Evolutionary conservation across 495 filamentous ascomycete species (phyloP), one percentile per base, ranked within the genome.

Genomic region (Aspergillus carlsbadensis): DNA sequence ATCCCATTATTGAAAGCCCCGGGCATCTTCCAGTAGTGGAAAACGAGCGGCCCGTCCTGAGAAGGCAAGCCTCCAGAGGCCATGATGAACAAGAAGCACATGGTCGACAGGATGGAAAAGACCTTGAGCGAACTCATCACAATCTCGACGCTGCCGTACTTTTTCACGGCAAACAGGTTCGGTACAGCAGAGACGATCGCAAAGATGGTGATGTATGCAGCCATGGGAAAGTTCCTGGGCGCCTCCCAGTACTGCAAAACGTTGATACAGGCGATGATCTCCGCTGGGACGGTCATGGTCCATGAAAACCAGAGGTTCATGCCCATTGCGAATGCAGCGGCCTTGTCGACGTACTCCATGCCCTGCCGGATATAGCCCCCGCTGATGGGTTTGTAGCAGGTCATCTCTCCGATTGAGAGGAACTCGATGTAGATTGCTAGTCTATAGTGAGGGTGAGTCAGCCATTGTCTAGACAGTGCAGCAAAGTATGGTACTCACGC

Each of bases 231-330:
- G 10, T 51, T 54, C 7, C 63, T 43, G 5, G 67, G 66, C n/a
- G 58, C 52, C 4, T 65, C 64, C 67, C 67, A 69, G 57, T 60
- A 67, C 51, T 67, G 54, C 7, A 69, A 45, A 7, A 69, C 62
- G 5, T 65, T 67, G 3, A 67, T 58, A 2, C 64, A 65, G 17
- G 67, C 67, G 31, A 65, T 69, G 0, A 69, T 64, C 47, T 69
- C 67, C 24, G 67, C 62, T 8, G 67, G 67, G 1, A 69, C 67
- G 7, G 62, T 65, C 60, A 69, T 65, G 10, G 65, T 63, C 67
- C 67, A 69, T 58, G 62, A 49, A 51, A 69, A 69, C 66, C 66
- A 69, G 22, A 69, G 65, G 46, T 69, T 69, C 45, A 69, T 59
- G 10, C 67, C 67, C 54, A 69, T 59, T 6, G 67, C 67, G 37